phyloP scores from a whole-genome alignment of 495 filamentous ascomycete species.

The Usnea hakonensis region DNA sequence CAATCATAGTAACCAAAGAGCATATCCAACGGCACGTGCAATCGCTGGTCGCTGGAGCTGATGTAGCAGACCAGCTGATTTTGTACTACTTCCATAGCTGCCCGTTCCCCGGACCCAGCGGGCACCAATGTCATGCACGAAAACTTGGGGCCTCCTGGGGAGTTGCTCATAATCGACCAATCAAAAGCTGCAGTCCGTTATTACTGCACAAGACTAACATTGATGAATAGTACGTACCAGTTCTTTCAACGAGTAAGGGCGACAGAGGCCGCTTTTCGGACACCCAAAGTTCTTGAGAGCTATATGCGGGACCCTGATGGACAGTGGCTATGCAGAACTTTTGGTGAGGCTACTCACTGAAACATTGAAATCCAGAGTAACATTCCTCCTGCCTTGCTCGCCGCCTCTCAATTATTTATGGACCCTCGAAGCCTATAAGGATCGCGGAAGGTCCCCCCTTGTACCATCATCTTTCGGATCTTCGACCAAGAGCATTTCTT shows the following conservation, averaged over 20 bases:
- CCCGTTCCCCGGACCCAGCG: background rate
- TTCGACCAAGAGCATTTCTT: background rate
- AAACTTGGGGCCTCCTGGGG: background rate
- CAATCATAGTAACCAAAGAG: background rate
- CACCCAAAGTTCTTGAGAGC: background rate
- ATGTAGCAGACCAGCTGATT: slow-evolving; percentile 5
- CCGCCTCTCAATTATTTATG: slow-evolving; percentile 7
- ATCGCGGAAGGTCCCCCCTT: background rate
- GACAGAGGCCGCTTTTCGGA: background rate
- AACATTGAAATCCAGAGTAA: background rate
- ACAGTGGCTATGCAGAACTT: too few relatives aligned
- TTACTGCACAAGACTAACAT: background rate
- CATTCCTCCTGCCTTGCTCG: slow-evolving; percentile 12
- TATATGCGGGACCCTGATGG: background rate
- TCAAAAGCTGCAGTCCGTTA: background rate
- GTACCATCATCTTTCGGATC: background rate
- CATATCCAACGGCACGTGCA: background rate
- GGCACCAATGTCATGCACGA: slow-evolving; percentile 1
- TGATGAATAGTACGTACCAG: background rate
- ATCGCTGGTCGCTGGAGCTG: background rate
- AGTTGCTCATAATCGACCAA: background rate
- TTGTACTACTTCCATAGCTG: background rate
- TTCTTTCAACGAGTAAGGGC: background rate
- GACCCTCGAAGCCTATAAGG: slow-evolving; percentile 9
- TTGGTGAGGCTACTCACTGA: slow-evolving; percentile 3